phyloP scores from a whole-genome alignment of 495 filamentous ascomycete species.

The Glarea lozoyensis region DNA sequence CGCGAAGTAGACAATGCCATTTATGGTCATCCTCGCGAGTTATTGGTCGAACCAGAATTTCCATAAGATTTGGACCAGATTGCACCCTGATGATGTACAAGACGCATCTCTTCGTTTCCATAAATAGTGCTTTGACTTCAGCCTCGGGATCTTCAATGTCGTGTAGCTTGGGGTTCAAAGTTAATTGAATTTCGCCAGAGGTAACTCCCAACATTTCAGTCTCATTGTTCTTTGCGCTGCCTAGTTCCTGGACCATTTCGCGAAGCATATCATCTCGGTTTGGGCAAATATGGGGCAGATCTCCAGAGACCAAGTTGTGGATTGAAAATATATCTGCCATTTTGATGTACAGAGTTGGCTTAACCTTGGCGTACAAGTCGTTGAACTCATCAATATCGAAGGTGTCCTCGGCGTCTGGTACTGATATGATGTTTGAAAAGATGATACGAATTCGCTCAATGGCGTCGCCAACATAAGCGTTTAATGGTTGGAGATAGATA shows the following conservation, averaged over 20 bases:
- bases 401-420: conserved; percentile 76
- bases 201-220: conserved; percentile 81
- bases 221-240: conserved; percentile 91
- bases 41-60: conserved; percentile 89
- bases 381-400: conserved; percentile 99
- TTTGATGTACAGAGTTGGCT: conserved; percentile 96
- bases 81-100: conserved; percentile 97
- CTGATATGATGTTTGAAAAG: conserved; percentile 64
- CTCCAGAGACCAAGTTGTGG: conserved; percentile 75
- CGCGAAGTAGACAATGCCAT: conserved; percentile 75
- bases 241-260: conserved; percentile 86
- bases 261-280: conserved; percentile 79
- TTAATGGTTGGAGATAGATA: conserved; percentile 89
- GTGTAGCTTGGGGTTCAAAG: conserved; percentile 83
- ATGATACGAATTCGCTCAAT: conserved; percentile 72
- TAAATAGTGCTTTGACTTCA: conserved; percentile 83
- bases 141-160: conserved; percentile 89
- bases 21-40: conserved; percentile 77
- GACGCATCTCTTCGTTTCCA: conserved; percentile 96
- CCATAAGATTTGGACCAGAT: conserved; percentile 81
- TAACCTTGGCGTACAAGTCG: conserved; percentile 89
- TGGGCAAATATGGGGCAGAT: conserved; percentile 67
- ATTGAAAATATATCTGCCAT: conserved; percentile 96
- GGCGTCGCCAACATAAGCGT: conserved; percentile 79
- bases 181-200: conserved; percentile 84